phyloP scores from a whole-genome alignment of 176 grass and related monocot species.

The Oryza officinalis region DNA sequence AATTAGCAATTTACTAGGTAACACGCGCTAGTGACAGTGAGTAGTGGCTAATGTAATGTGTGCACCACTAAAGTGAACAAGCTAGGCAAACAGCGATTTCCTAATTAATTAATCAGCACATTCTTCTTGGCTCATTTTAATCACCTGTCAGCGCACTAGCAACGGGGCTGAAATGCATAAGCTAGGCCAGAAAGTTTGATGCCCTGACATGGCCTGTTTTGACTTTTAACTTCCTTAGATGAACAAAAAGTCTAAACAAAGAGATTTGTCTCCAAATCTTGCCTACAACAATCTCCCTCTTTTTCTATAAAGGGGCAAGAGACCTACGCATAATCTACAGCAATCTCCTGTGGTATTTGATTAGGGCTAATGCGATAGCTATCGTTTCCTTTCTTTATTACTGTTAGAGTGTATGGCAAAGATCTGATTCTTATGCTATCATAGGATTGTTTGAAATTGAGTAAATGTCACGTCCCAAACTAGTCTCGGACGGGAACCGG shows the following conservation, averaged over 20 bases:
- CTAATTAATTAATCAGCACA: neutral
- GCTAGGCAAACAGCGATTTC: slow-evolving; percentile 1
- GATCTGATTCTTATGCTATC: neutral
- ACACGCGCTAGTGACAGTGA: slow-evolving; percentile 21
- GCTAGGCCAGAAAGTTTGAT: neutral
- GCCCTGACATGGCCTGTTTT: neutral
- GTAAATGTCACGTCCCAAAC: too few species aligned
- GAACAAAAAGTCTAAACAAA: neutral
- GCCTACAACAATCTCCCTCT: neutral
- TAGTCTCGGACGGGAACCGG: too few species aligned
- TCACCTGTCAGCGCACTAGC: neutral
- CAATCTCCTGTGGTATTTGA: neutral
- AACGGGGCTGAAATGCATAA: neutral
- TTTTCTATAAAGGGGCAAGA: neutral
- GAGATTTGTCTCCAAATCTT: neutral
- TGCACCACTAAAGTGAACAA: slow-evolving; percentile 37
- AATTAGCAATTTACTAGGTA: slow-evolving; percentile 36
- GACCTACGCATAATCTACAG: neutral
- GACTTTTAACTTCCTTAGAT: neutral
- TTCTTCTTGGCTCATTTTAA: slow-evolving; percentile 4
- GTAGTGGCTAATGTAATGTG: slow-evolving; percentile 37
- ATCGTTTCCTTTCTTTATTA: neutral
- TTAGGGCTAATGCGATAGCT: neutral
- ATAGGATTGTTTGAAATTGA: too few species aligned
- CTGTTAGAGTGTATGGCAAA: neutral